Percentiles rank a stretch among this genome's conserved stretches.
Conservation (phyloP, 345 rosid species). For the Hibiscus trionum region DNA sequence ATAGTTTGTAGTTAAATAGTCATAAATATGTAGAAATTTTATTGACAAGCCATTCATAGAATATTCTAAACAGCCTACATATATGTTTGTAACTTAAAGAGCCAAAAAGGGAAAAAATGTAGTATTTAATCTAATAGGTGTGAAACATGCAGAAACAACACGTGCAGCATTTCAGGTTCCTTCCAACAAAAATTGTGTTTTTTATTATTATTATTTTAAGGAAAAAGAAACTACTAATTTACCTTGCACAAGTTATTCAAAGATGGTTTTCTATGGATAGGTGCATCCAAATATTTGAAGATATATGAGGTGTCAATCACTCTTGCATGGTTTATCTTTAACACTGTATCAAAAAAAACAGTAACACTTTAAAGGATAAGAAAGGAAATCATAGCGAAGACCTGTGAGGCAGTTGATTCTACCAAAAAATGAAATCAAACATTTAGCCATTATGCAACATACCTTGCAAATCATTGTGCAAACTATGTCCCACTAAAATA, state of each 20-base stretch:
- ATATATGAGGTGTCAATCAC: constrained; percentile 75
- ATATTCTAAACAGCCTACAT: not conserved
- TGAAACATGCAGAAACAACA: not conserved
- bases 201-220: not conserved
- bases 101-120: not conserved
- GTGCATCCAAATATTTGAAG: constrained; percentile 42
- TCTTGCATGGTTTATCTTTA: constrained; percentile 80
- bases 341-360: constrained; percentile 39
- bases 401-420: not conserved
- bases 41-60: not conserved
- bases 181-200: not conserved
- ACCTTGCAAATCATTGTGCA: constrained; percentile 77
- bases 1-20: not conserved
- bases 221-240: constrained; percentile 3
- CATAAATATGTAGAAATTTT: not conserved
- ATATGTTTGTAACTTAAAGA: not conserved
- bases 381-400: not conserved
- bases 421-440: not conserved
- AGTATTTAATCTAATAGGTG: not conserved
- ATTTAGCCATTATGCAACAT: constrained; percentile 5
- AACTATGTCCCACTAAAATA: constrained; percentile 77
- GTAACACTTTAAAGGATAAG: constrained; percentile 3
- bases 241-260: constrained; percentile 75
- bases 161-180: not conserved
- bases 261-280: constrained; percentile 40